A percentile compares a stretch with the other conserved stretches of the same genome.
phyloP scores from a whole-genome alignment of 2,329 filamentous ascomycete species.

The Phoma herbarum region DNA sequence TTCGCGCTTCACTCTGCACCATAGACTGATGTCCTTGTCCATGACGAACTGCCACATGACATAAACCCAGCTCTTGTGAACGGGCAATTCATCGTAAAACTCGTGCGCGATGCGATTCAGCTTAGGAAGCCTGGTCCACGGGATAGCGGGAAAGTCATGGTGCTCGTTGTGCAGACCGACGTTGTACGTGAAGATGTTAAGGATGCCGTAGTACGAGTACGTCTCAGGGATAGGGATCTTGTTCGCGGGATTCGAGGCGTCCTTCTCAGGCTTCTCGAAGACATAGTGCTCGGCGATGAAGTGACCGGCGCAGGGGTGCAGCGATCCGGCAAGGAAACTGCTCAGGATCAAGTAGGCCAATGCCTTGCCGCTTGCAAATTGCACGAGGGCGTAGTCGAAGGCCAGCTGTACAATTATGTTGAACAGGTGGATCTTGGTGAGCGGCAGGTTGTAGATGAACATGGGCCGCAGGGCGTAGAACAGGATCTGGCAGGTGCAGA shows the following conservation, averaged over 20 bases:
- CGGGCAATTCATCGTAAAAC: conserved; percentile 89
- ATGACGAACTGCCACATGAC: conserved; percentile 96
- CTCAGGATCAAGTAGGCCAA: conserved; percentile 86
- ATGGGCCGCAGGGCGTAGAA: conserved; percentile 98
- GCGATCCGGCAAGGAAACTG: conserved; percentile 90
- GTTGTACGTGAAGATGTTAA: conserved; percentile 95
- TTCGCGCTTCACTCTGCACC: conserved; percentile 90
- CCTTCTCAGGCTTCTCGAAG: conserved; percentile 60
- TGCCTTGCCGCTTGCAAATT: conserved; percentile 67
- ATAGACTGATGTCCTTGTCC: conserved; percentile 88
- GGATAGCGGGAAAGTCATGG: conserved; percentile 96
- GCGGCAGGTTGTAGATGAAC: conserved; percentile 87
- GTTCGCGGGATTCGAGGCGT: conserved; percentile 63
- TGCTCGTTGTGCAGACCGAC: conserved; percentile 98
- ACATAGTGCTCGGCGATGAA: conserved; percentile 94
- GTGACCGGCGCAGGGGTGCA: conserved; percentile 94
- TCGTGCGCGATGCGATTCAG: conserved; percentile 84
- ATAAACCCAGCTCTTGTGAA: conserved; percentile 88
- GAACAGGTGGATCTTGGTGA: conserved; percentile 83
- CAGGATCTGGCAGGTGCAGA: conserved; percentile 98
- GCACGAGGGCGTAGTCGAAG: conserved; percentile 78
- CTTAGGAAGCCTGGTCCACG: conserved; percentile 85
- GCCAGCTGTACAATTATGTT: conserved; percentile 80
- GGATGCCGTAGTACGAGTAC: conserved; percentile 92
- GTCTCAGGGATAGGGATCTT: conserved; percentile 78